These are phyloP conservation scores for Aspergillus kassunensis DNA, from an alignment of 495 filamentous ascomycete species.

Conservation along the genomic window DNA sequence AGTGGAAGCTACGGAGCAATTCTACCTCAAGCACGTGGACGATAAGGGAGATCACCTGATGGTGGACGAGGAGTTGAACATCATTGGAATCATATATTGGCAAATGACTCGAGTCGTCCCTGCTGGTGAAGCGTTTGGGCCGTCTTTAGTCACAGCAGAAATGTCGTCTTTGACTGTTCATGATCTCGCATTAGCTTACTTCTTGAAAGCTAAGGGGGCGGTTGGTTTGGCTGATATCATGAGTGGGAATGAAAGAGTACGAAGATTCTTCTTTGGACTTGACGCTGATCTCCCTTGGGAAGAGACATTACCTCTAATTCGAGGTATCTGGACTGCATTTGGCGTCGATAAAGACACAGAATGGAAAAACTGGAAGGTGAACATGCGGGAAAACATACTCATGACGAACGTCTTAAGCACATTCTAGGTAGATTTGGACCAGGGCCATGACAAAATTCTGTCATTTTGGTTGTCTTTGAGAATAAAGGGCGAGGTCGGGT, in stretches of 20 bases:
- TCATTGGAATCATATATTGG: conserved; percentile 41
- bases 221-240: background rate
- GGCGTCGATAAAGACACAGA: background rate
- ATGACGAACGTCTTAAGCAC: background rate
- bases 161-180: conserved; percentile 11
- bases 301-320: background rate
- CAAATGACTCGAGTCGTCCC: conserved; percentile 28
- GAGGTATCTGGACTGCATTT: background rate
- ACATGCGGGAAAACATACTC: background rate
- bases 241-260: background rate
- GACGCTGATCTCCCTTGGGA: background rate
- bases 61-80: conserved; percentile 37
- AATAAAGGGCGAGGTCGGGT: too few relatives aligned
- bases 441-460: background rate
- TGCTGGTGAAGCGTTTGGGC: conserved; percentile 30
- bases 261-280: background rate
- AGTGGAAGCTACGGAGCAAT: background rate
- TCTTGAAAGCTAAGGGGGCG: background rate
- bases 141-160: conserved; percentile 33
- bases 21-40: conserved; percentile 41
- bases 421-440: background rate
- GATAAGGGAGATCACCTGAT: conserved; percentile 42
- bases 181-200: background rate
- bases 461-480: too few relatives aligned
- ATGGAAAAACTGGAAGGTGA: background rate